Evolutionary conservation across 1,139 yeast species (phyloP).

Genomic region (Sugiyamaella pinicola): DNA sequence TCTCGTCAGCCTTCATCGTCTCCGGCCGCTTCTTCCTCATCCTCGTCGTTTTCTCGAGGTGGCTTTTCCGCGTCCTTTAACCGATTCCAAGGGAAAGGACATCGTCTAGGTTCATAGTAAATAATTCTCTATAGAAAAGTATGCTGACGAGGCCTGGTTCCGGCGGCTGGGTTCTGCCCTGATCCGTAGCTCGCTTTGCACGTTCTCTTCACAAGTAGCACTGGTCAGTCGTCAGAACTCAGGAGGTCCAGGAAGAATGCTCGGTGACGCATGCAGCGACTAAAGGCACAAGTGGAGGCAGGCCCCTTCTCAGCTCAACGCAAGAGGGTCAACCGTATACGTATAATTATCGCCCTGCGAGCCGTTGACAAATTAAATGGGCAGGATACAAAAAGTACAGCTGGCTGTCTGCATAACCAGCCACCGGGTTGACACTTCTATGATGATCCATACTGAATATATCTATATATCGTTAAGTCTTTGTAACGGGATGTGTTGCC

Average conservation of each 20-base stretch:
- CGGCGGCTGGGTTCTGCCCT: conserved; percentile 7
- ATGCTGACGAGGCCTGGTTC: neutral
- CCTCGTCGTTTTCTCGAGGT: neutral
- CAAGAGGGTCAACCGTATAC: too few relatives aligned
- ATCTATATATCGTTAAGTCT: too few relatives aligned
- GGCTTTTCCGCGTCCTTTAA: conserved; percentile 1
- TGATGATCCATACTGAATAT: neutral
- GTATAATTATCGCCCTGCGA: neutral
- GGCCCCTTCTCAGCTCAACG: too few relatives aligned
- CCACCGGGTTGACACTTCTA: neutral
- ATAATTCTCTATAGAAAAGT: neutral
- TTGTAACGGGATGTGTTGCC: too few relatives aligned
- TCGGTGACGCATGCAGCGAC: too few relatives aligned
- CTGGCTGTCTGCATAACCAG: neutral
- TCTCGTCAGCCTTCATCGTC: neutral
- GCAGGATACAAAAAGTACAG: neutral
- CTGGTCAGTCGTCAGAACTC: too few relatives aligned
- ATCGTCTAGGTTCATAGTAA: conserved; percentile 36
- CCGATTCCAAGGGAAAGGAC: conserved; percentile 31
- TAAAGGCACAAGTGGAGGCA: too few relatives aligned
- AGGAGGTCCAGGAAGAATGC: too few relatives aligned
- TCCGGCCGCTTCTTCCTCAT: conserved; percentile 1
- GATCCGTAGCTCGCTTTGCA: neutral
- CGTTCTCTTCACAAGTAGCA: neutral
- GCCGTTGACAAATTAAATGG: neutral